These are phyloP conservation scores for Elaeis oleifera DNA, from an alignment of 202 grass and related monocot genomes.

Conservation along the genomic window DNA sequence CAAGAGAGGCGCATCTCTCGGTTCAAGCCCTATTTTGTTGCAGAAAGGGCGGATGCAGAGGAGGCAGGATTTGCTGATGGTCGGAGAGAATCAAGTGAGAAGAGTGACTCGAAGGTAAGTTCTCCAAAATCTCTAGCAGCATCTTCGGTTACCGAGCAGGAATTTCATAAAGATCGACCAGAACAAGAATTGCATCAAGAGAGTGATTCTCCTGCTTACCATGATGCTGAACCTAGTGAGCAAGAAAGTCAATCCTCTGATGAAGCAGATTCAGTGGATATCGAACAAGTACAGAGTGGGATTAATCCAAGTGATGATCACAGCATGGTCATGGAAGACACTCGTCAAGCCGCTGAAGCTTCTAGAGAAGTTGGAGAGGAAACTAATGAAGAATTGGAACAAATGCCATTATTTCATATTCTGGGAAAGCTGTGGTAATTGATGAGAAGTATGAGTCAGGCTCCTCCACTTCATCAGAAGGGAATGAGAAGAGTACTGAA, in stretches of 20 bases:
- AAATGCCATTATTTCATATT: neutral
- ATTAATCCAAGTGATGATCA: neutral
- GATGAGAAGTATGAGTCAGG: constrained; percentile 20
- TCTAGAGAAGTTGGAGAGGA: neutral
- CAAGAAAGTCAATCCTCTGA: neutral
- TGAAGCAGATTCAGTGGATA: neutral
- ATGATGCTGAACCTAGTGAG: neutral
- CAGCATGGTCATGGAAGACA: neutral
- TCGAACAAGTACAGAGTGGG: neutral
- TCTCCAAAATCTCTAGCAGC: neutral
- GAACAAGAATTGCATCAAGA: neutral
- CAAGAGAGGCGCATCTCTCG: constrained; percentile 40
- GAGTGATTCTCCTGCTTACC: too few species aligned
- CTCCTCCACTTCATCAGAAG: constrained; percentile 18
- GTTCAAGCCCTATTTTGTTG: neutral
- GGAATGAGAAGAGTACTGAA: constrained; percentile 22
- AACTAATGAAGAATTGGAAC: neutral
- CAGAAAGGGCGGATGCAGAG: neutral
- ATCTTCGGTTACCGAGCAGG: neutral
- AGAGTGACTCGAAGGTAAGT: neutral
- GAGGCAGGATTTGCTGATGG: neutral
- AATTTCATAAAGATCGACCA: neutral
- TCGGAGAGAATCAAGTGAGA: neutral
- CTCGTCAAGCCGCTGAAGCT: neutral
- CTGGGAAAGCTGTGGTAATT: neutral